These are phyloP conservation scores for Hypericum perforatum DNA, from an alignment of 345 rosid genomes.

Conservation along the genomic window DNA sequence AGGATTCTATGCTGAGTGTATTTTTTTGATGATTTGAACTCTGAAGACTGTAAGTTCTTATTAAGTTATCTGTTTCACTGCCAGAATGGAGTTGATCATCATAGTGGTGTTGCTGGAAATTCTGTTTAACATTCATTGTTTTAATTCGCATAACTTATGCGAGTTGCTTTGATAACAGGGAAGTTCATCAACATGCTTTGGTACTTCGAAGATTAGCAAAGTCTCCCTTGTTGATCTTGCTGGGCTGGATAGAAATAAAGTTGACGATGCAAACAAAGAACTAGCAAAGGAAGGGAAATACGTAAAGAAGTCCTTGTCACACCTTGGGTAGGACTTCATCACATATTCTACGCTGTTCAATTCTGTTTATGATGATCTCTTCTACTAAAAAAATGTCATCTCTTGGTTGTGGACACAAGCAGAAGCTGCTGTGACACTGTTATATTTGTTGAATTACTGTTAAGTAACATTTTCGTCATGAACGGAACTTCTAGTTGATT, in stretches of 20 bases:
- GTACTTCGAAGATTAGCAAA: conserved; percentile 84
- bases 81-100: too few relatives aligned
- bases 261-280: conserved; percentile 53
- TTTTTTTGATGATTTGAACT: too few relatives aligned
- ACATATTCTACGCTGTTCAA: not conserved
- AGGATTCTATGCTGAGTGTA: too few relatives aligned
- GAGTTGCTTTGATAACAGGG: conserved; percentile 35
- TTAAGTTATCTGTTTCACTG: too few relatives aligned
- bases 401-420: not conserved
- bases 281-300: conserved; percentile 55
- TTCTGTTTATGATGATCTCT: too few relatives aligned
- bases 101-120: too few relatives aligned
- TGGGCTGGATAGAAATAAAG: conserved; percentile 60
- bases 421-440: too few relatives aligned
- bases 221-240: conserved; percentile 89
- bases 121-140: too few relatives aligned
- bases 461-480: not conserved
- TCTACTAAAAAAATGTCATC: too few relatives aligned
- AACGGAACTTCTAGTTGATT: conserved; percentile 2
- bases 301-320: conserved; percentile 78
- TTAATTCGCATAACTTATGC: not conserved
- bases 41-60: too few relatives aligned
- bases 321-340: conserved; percentile 61
- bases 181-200: conserved; percentile 67
- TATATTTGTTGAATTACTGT: too few relatives aligned